Evolutionary conservation across 768 basidiomycete species (phyloP).

Genomic region (Melanogaster broomeanus): DNA sequence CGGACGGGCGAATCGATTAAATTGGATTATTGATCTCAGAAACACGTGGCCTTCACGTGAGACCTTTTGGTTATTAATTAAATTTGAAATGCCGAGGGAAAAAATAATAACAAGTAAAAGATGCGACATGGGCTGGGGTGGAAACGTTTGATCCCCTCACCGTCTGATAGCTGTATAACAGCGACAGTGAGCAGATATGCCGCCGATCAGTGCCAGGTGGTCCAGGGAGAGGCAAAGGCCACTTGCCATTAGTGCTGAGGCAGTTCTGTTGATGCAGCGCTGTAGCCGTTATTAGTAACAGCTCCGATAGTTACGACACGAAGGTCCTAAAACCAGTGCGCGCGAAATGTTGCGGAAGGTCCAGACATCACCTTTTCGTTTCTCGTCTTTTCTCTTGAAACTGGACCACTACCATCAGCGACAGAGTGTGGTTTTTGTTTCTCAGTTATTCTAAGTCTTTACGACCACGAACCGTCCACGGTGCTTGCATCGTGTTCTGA

Average conservation of each 20-base stretch:
- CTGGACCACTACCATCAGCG: slow-evolving; percentile 21
- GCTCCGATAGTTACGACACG: slow-evolving; percentile 32
- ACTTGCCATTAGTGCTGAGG: not conserved
- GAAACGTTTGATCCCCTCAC: not conserved
- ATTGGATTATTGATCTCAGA: slow-evolving; percentile 5
- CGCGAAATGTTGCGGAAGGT: slow-evolving; percentile 1
- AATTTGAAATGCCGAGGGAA: slow-evolving; percentile 5
- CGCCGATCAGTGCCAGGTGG: not conserved
- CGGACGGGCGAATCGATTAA: too few species aligned
- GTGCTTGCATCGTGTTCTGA: slow-evolving; percentile 22
- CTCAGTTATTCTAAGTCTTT: slow-evolving; percentile 10
- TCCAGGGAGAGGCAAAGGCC: not conserved
- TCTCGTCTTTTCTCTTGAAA: slow-evolving; percentile 18
- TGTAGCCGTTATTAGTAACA: slow-evolving; percentile 28
- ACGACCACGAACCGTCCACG: slow-evolving; percentile 18
- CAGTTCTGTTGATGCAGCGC: not conserved
- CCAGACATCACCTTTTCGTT: slow-evolving; percentile 1
- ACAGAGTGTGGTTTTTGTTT: slow-evolving; percentile 6
- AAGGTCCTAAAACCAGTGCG: slow-evolving; percentile 35
- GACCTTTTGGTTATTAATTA: slow-evolving; percentile 1
- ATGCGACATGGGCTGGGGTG: not conserved
- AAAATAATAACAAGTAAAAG: too few species aligned
- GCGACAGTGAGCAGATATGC: not conserved
- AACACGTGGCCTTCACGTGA: slow-evolving; percentile 1
- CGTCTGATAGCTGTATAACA: not conserved